Base-by-base conservation (phyloP, 257 asterid genomes). In the Primulina huaijiensis region DNA sequence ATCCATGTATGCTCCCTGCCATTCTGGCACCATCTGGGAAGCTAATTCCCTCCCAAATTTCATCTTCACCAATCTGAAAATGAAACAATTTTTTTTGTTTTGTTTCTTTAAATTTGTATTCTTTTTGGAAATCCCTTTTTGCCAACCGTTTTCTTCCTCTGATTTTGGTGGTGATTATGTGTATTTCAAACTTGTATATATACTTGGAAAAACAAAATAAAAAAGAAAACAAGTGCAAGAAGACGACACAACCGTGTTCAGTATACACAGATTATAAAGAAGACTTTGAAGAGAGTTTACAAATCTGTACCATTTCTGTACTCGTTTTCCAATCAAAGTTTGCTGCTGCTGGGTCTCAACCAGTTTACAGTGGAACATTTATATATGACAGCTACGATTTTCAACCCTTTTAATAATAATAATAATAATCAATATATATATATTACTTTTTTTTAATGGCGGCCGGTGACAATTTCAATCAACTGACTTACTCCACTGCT, bases 11-110 rank as follows among this genome's bases (percentile, higher is more conserved):
- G 91, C 91, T 50, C 55, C 74, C 73, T 83, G 89, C 96, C 95
- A 89, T 90, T 92, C 98, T 35, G 70, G 97, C 31, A 92, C 92
- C 96, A 88, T 85, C 72, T 92, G 98, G 70, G 92, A 85, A 66
- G 87, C 81, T 60, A 86, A 71, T 75, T 92, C 96, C 79, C 85
- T 92, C 73, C 98, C 96, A 17, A 92, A 92, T 86, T 92, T 92
- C 98, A 92, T 92, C 68, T 75, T 82, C 50, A 6, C 16, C 56
- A 8, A 12, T 35, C 9, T 27, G n/a, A 34, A 52, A 35, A 60
- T 23, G 31, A n/a, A 2, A 5, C 21, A 25, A 2, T 34, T 2
- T 25, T 35, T 7, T 31, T 5, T 27, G 4, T 29, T 60, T 12
- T 16, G 6, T 6, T 23, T 58, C 14, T 23, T 58, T 2, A 38